These are phyloP conservation scores for Fusarium burgessii DNA, from an alignment of 2,329 filamentous ascomycete genomes.

Conservation along the genomic window DNA sequence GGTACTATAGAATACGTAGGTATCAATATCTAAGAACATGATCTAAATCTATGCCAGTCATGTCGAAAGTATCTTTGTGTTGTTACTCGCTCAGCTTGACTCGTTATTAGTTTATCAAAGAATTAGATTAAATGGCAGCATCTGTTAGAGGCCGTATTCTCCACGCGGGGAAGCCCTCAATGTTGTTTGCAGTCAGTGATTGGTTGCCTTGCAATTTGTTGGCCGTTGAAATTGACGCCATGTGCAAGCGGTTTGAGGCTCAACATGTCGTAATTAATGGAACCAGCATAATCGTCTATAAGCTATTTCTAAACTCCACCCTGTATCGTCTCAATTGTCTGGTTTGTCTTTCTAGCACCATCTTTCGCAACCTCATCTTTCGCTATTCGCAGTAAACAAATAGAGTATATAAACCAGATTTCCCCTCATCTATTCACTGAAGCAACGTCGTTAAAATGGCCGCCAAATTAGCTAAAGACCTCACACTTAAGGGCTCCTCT, in stretches of 20 bases:
- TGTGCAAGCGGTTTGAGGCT: constrained; percentile 24
- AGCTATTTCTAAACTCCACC: constrained; percentile 1
- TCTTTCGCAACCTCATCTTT: not conserved
- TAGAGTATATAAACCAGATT: not conserved
- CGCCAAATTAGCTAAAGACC: constrained; percentile 49
- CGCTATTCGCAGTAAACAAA: not conserved
- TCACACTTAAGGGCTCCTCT: constrained; percentile 49
- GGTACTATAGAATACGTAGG: too few species aligned
- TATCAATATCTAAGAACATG: too few species aligned
- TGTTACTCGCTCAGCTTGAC: not conserved
- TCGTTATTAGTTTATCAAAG: not conserved
- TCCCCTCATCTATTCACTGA: not conserved
- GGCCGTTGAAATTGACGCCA: constrained; percentile 10
- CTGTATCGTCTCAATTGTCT: not conserved
- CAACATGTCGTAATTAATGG: constrained; percentile 19
- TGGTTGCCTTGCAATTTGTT: constrained; percentile 15
- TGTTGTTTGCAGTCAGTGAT: constrained; percentile 8
- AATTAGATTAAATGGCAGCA: not conserved
- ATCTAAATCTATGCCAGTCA: not conserved
- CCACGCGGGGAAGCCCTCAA: not conserved
- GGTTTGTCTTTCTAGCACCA: not conserved
- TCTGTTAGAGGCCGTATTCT: not conserved
- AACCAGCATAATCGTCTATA: not conserved
- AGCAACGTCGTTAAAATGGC: constrained; percentile 6
- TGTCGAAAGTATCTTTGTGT: not conserved